Base-by-base conservation (phyloP, 768 basidiomycete species). In the Dendrothele bispora region DNA sequence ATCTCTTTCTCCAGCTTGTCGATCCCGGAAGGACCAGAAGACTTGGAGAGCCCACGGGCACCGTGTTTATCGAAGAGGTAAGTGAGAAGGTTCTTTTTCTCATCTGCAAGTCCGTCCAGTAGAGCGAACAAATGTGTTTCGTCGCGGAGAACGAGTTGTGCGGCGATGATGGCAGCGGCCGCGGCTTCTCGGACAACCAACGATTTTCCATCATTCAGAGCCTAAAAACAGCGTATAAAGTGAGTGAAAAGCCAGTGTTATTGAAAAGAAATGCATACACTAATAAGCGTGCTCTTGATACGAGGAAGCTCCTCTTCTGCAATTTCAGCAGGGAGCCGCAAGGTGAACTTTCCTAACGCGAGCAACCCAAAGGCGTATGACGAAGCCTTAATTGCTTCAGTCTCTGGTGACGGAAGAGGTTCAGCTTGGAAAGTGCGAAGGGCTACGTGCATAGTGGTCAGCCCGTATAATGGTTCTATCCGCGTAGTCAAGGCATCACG, bases 41-140 rank as follows among this genome's bases (percentile, higher is more conserved):
- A 62, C 22, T 58, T 59, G 11, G 59, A 61, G 42, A 63, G 55
- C 36, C 80, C 87, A 18, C 91, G 74, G 8, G 79, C 87, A 26
- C 84, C 84, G 57, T 92, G 88, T 63, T 92, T 93, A 63, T 92
- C 91, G 54, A 94, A 94, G 48, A 91, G 72, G 55, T 94, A 94
- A 2, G 91, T 91, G 40, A 94, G 71, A 15, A 93, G 71, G 60
- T 94, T 92, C 74, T 91, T 92, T 75, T 93, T 91, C 57, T 90
- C 89, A 51, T 91, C 86, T n/a, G 88, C 82, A 34, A 94, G 73
- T 5, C 86, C 88, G 48, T 90, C 88, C 37, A 94, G 69, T 15
- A 94, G 78, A 29, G 80, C 72, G 56, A 94, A 94, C 1, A 94
- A 71, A 54, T 91, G 88, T 0, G 83, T 82, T 61, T 93, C 91